A percentile compares a stretch with the other conserved stretches of the same genome.
These are phyloP conservation scores for Dillenia turbinata DNA, from an alignment of 164 flowering plant genomes.

Conservation along the genomic window DNA sequence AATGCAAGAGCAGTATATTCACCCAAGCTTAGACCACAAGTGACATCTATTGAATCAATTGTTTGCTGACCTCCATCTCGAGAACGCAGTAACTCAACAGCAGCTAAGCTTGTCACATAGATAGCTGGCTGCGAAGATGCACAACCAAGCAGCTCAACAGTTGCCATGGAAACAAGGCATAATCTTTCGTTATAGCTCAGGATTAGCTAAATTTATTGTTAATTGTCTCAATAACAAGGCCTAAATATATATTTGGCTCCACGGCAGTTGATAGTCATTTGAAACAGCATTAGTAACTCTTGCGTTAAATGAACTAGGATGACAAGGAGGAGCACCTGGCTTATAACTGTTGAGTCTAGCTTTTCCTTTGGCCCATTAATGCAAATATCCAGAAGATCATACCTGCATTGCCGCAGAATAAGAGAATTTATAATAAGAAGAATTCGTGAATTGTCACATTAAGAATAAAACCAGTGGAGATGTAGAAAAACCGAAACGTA, in stretches of 20 bases:
- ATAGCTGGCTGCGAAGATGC: constrained; percentile 82
- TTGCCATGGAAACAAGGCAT: neutral
- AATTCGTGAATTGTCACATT: neutral
- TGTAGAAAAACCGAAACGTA: constrained; percentile 19
- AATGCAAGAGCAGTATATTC: constrained; percentile 99
- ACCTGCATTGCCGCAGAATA: constrained; percentile 34
- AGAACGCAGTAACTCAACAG: constrained; percentile 85
- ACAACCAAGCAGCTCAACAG: constrained; percentile 1
- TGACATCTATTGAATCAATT: constrained; percentile 92
- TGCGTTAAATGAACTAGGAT: too few species aligned
- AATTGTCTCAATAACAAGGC: too few species aligned
- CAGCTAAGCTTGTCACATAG: constrained; percentile 96
- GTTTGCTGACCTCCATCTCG: constrained; percentile 95
- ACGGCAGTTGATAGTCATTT: too few species aligned
- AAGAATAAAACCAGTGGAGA: neutral
- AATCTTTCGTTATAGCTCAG: neutral
- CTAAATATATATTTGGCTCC: too few species aligned
- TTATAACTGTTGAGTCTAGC: constrained; percentile 88
- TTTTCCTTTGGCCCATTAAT: constrained; percentile 92
- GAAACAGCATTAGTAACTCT: too few species aligned
- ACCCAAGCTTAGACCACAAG: constrained; percentile 99
- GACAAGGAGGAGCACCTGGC: constrained; percentile 61
- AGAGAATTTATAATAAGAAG: neutral
- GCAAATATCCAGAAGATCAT: constrained; percentile 85
- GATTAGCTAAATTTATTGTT: too few species aligned